A percentile compares a stretch with the other conserved stretches of the same genome.
Conservation (phyloP, 1,139 yeast genomes). For the Debaryomyces nepalensis region DNA sequence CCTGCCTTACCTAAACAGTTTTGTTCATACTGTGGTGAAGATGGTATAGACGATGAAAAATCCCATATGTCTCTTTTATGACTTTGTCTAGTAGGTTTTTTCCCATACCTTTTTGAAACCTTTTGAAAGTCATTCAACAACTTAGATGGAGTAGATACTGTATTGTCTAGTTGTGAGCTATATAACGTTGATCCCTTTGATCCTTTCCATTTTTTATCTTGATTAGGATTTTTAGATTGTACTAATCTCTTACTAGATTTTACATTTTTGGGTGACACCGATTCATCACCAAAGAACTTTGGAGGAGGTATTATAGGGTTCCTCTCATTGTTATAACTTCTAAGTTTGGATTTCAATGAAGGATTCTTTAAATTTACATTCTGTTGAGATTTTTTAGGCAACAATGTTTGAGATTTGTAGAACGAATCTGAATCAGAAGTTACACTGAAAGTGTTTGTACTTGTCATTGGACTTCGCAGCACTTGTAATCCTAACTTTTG, state of each 20-base stretch:
- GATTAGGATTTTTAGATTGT: neutral
- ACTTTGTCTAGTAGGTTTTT: constrained; percentile 2
- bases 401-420: neutral
- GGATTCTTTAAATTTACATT: neutral
- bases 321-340: neutral
- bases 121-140: constrained; percentile 5
- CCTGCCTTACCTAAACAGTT: neutral
- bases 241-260: neutral
- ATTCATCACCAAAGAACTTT: neutral
- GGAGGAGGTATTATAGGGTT: neutral
- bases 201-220: neutral
- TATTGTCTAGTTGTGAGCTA: neutral
- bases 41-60: constrained; percentile 14
- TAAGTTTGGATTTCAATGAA: constrained; percentile 1
- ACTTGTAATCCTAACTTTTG: too few species aligned
- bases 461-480: too few species aligned
- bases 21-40: constrained; percentile 5
- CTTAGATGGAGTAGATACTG: constrained; percentile 2
- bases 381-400: neutral
- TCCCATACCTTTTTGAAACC: constrained; percentile 13
- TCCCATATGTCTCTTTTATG: constrained; percentile 16
- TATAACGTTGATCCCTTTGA: neutral
- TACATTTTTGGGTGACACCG: neutral
- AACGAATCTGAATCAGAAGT: too few species aligned
- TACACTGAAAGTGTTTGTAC: neutral